Base-by-base conservation (phyloP, 1,284 basidiomycete genomes). In the Pseudozyma sp. region DNA sequence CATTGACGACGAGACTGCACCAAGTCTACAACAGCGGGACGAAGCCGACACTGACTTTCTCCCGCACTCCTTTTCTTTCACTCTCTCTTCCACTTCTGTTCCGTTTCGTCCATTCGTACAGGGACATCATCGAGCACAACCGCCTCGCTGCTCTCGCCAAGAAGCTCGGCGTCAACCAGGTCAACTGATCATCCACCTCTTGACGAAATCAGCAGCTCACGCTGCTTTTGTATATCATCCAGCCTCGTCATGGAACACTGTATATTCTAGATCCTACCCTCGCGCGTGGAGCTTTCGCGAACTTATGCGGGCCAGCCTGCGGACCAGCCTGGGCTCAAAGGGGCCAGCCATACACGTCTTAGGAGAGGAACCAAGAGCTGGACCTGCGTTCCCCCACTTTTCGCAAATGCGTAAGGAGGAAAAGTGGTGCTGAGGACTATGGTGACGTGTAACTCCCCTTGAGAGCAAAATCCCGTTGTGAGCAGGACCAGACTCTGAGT, bases 61-160 rank as follows among this genome's bases (percentile, higher is more conserved):
- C 6, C 25, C 6, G 25, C 25, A 31, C 25, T 6, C 25, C 6
- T 31, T 31, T 31, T 31, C 25, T 31, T 31, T 31, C 36, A 25
- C 11, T 49, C 14, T 47, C 38, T 18, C 25, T 44, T 47, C 34
- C 13, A 8, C 53, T 55, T 45, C 18, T 25, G 14, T 35, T 18
- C 16, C 9, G 11, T 34, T 25, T n/a, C 35, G 10, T 38, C n/a
- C 18, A 16, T 13, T 16, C 49, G 31, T 31, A 21, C 53, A 55
- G 53, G 53, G 83, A 85, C 65, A 85, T 85, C 49, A 34, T 77
- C 48, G 83, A 85, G 70, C 83, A 85, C 72, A 84, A 85, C 63
- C 80, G 83, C 1, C 70, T 85, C 2, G 78, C 83, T 10, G 80
- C 80, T 34, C 63, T 84, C n/a, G 83, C 83, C 25, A 78, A 83